These are phyloP conservation scores for Cladosporium sp. DNA, from an alignment of 2,329 filamentous ascomycete species.

Conservation along the genomic window DNA sequence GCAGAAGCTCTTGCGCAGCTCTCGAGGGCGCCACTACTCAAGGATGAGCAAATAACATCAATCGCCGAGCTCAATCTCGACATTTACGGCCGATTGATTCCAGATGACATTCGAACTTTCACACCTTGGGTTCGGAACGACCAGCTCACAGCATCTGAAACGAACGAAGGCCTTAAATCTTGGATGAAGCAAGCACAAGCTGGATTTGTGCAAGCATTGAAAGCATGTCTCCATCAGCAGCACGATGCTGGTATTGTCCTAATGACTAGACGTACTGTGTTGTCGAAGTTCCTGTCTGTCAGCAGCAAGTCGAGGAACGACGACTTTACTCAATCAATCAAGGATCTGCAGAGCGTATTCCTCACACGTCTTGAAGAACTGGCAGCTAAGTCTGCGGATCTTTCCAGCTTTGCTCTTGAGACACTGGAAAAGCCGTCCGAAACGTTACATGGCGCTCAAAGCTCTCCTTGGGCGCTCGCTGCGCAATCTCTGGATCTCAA, in stretches of 20 bases:
- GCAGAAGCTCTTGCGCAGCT: slow-evolving; percentile 64
- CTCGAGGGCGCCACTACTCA: slow-evolving; percentile 66
- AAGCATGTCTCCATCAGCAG: slow-evolving; percentile 17
- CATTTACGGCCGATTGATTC: slow-evolving; percentile 72
- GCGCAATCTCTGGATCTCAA: slow-evolving; percentile 23
- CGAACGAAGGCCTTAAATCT: slow-evolving; percentile 45
- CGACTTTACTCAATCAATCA: slow-evolving; percentile 16
- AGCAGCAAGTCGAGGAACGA: slow-evolving; percentile 19
- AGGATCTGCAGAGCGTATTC: slow-evolving; percentile 22
- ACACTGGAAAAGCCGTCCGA: not conserved
- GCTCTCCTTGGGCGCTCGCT: slow-evolving; percentile 25
- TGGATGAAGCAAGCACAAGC: slow-evolving; percentile 63
- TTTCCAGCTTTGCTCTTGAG: not conserved
- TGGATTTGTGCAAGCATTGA: slow-evolving; percentile 21
- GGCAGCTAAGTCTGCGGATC: slow-evolving; percentile 16
- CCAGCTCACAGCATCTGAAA: slow-evolving; percentile 48
- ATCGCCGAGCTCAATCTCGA: slow-evolving; percentile 73
- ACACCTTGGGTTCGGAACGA: slow-evolving; percentile 84
- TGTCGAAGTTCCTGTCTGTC: slow-evolving; percentile 25
- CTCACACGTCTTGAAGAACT: slow-evolving; percentile 20
- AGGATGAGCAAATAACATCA: slow-evolving; percentile 62
- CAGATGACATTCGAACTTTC: slow-evolving; percentile 77
- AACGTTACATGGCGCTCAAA: not conserved
- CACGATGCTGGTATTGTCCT: slow-evolving; percentile 21
- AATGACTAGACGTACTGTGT: slow-evolving; percentile 21